These are phyloP conservation scores for Aspergillus sp. DNA, from an alignment of 2,329 filamentous ascomycete species.

Conservation along the genomic window DNA sequence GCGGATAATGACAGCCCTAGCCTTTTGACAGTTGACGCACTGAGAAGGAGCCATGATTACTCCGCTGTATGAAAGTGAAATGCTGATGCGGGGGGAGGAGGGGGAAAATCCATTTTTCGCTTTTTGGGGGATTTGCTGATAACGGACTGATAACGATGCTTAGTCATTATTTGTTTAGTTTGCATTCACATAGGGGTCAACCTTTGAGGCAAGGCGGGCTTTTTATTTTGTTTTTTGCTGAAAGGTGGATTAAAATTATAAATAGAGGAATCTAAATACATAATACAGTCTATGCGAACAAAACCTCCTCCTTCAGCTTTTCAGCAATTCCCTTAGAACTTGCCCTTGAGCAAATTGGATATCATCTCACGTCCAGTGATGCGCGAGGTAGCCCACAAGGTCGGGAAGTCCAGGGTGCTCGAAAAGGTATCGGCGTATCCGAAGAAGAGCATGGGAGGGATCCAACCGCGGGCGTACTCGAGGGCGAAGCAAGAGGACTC, in stretches of 20 bases:
- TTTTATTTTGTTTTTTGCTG: not conserved
- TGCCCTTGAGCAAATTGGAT: conserved; percentile 66
- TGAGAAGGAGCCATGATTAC: conserved; percentile 69
- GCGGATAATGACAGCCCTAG: conserved; percentile 83
- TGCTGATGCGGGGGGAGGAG: conserved; percentile 3
- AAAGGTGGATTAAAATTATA: not conserved
- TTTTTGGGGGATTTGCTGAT: conserved; percentile 4
- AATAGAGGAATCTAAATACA: conserved; percentile 1
- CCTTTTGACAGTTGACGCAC: conserved; percentile 73
- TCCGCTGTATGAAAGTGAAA: not conserved
- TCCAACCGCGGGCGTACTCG: conserved; percentile 66
- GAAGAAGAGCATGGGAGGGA: conserved; percentile 89
- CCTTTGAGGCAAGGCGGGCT: not conserved
- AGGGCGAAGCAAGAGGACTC: conserved; percentile 39
- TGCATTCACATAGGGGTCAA: conserved; percentile 7
- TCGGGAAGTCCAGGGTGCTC: conserved; percentile 82
- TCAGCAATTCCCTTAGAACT: conserved; percentile 55
- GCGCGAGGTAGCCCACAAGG: conserved; percentile 73
- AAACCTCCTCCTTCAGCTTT: not conserved
- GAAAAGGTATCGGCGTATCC: conserved; percentile 79
- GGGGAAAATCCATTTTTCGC: conserved; percentile 13
- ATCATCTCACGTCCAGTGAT: conserved; percentile 78
- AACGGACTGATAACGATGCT: conserved; percentile 14
- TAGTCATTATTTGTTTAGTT: conserved; percentile 19
- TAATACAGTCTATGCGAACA: conserved; percentile 5